Conservation (phyloP, 371 early-diverging fungal species). For the Mucor lusitanicus region DNA sequence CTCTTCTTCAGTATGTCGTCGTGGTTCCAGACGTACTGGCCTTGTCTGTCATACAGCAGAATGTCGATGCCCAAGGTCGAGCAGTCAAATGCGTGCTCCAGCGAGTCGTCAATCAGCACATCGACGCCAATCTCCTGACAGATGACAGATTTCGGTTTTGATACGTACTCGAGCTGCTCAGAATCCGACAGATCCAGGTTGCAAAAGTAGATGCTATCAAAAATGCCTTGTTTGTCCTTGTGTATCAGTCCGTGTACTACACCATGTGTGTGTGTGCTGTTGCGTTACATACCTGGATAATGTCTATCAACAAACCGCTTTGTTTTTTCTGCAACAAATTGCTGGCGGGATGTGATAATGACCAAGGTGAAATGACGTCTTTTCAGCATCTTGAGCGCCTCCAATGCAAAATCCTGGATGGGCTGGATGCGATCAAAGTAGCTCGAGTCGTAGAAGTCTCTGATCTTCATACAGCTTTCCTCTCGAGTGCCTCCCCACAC, state of each 20-base stretch:
- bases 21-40: slow-evolving; percentile 52
- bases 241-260: neutral
- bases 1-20: neutral
- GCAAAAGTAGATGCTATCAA: slow-evolving; percentile 57
- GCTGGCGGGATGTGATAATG: slow-evolving; percentile 54
- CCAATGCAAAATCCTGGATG: slow-evolving; percentile 53
- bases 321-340: slow-evolving; percentile 54
- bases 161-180: slow-evolving; percentile 44
- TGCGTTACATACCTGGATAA: slow-evolving; percentile 36
- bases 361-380: slow-evolving; percentile 49
- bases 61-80: slow-evolving; percentile 44
- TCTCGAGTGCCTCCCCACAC: slow-evolving; percentile 53
- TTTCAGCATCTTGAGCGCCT: slow-evolving; percentile 54
- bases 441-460: slow-evolving; percentile 51
- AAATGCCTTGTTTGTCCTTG: slow-evolving; percentile 32
- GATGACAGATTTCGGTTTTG: slow-evolving; percentile 53
- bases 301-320: slow-evolving; percentile 54
- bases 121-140: slow-evolving; percentile 56
- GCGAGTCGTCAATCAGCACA: slow-evolving; percentile 51
- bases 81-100: slow-evolving; percentile 49
- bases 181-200: slow-evolving; percentile 46
- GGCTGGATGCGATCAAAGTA: slow-evolving; percentile 50
- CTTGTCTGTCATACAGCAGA: slow-evolving; percentile 46
- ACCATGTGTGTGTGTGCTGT: neutral
- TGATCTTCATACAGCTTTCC: slow-evolving; percentile 46